Base-by-base conservation (phyloP, 192 early-diverging fungal species). In the Endogone sp. region DNA sequence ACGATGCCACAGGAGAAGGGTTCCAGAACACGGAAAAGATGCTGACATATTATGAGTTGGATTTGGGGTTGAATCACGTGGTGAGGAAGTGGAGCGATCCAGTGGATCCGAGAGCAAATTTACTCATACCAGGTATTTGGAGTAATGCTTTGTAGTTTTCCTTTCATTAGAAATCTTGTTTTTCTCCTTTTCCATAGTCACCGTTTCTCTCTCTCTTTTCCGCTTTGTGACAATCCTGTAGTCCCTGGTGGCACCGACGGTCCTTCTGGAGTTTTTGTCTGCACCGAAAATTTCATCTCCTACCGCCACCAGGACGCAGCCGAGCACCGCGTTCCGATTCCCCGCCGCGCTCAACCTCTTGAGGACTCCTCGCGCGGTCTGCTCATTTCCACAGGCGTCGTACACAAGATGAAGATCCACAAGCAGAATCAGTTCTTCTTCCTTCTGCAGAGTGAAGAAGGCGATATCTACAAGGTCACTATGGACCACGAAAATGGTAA, bases 21-120 rank as follows among this genome's bases (percentile, higher is more conserved):
- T 84, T 87, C 72, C 80, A 83, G 58, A 83, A 88, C 28, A 74
- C 87, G 13, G 93, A 93, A 80, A 92, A 94, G 88, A 83, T 88
- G 63, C 70, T 99, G 70, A 92, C 89, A 29, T 97, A 94, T 68
- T 98, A 98, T 67, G 98, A 99, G 79, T 79, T 99, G 69, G 98
- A 99, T 75, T 86, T 99, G 64, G 98, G 98, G 22, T 84, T 99
- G 26, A 99, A 99, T 78, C 98, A 98, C 76, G 95, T 99, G 21
- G 93, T 97, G 56, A 87, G 98, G 68, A 95, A 93, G 81, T 98
- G 98, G 97, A 93, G 88, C 71, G 85, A 92, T 32, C 76, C 89
- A 3, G 90, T 98, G 24, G 86, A 93, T 69, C 69, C 69, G 0
- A 84, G 84, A 29, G 83, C 93, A 2, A 93, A 96, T 76, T 74